These are phyloP conservation scores for Hordeum marinum DNA, from an alignment of 176 grass and related monocot genomes.

Conservation along the genomic window DNA sequence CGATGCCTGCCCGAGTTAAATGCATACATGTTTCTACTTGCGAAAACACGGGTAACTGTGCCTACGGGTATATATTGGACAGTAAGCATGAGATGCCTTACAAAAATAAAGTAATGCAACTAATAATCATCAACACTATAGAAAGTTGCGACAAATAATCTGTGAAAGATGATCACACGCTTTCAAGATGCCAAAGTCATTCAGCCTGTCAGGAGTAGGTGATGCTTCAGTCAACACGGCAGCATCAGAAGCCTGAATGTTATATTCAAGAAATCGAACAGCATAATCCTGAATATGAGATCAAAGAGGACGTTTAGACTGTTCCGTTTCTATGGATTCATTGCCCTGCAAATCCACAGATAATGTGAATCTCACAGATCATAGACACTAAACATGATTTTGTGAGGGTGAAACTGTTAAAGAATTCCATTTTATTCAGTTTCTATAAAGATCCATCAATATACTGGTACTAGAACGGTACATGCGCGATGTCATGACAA, in stretches of 20 bases:
- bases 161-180: conserved; percentile 60
- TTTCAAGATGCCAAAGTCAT: conserved; percentile 66
- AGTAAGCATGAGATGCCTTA: background rate
- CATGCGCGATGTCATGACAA: background rate
- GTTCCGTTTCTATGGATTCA: conserved; percentile 6
- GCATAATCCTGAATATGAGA: conserved; percentile 66
- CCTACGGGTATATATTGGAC: background rate
- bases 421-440: background rate
- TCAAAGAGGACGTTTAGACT: background rate
- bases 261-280: conserved; percentile 67
- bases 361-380: conserved; percentile 5
- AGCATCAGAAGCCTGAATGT: conserved; percentile 34
- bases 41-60: conserved; percentile 5
- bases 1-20: background rate
- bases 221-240: conserved; percentile 57
- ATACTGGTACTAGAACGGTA: background rate
- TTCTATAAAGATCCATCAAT: background rate
- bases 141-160: conserved; percentile 36
- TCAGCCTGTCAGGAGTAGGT: conserved; percentile 68
- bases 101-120: conserved; percentile 8
- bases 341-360: conserved; percentile 33
- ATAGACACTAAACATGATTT: background rate
- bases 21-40: conserved; percentile 3
- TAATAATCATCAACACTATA: conserved; percentile 8
- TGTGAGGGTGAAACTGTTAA: background rate